Conservation (phyloP, 169 alveolate species). For the Plasmodium cynomolgi region DNA sequence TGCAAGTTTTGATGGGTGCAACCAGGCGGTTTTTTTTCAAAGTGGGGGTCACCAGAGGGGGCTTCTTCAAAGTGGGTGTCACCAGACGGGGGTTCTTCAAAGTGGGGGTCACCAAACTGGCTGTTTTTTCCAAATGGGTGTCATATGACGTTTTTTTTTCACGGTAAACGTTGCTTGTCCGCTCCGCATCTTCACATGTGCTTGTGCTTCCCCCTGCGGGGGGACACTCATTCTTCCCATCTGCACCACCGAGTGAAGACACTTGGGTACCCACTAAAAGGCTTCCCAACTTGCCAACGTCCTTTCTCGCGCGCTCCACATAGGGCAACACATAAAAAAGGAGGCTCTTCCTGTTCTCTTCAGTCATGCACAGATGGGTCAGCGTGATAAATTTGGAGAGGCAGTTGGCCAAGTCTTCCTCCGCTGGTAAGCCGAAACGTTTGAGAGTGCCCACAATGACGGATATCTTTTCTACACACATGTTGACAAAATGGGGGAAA, state of each 20-base stretch:
- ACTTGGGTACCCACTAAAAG: slow-evolving; percentile 1
- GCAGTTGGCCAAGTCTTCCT: slow-evolving; percentile 30
- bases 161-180: not conserved
- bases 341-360: slow-evolving; percentile 41
- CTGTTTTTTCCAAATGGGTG: not conserved
- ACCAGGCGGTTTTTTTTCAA: no score
- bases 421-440: slow-evolving; percentile 14
- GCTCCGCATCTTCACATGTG: not conserved
- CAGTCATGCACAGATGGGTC: slow-evolving; percentile 20
- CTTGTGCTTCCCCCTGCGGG: not conserved
- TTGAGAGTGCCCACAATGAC: slow-evolving; percentile 30
- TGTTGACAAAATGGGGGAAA: slow-evolving; percentile 35
- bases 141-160: not conserved
- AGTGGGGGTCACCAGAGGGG: not conserved
- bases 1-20: not conserved
- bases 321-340: slow-evolving; percentile 41
- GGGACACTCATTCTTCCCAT: not conserved
- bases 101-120: no score
- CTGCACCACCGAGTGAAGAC: not conserved
- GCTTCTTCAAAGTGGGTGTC: not conserved
- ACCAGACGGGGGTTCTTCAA: not conserved
- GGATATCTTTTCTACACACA: slow-evolving; percentile 42
- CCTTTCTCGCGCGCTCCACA: not conserved
- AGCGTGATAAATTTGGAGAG: slow-evolving; percentile 21
- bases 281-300: not conserved